phyloP scores from a whole-genome alignment of 805 yeast species.

The Torulaspora franciscae region DNA sequence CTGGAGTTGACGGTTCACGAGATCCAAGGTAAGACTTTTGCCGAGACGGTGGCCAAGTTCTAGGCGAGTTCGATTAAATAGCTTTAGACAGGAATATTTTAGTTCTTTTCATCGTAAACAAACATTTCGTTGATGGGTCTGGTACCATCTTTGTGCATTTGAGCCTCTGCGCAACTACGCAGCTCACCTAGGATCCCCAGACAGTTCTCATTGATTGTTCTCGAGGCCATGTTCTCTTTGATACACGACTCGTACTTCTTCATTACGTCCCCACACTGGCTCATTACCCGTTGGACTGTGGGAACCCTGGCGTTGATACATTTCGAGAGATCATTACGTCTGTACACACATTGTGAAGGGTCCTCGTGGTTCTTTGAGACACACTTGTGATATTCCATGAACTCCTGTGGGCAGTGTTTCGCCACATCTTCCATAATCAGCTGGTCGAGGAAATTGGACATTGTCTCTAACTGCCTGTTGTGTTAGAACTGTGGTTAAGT shows the following conservation, averaged over 20 bases:
- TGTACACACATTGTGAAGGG: constrained; percentile 46
- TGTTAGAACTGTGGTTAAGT: not conserved
- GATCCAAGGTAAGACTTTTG: constrained; percentile 65
- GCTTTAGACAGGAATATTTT: not conserved
- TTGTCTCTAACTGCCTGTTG: constrained; percentile 1
- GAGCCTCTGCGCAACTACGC: constrained; percentile 53
- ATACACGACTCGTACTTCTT: constrained; percentile 65
- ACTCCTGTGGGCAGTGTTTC: constrained; percentile 65
- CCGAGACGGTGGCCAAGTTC: constrained; percentile 38
- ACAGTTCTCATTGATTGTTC: constrained; percentile 48
- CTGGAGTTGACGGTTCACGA: constrained; percentile 60
- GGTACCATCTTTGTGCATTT: constrained; percentile 15
- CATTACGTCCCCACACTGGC: constrained; percentile 53
- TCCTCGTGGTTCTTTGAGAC: constrained; percentile 53
- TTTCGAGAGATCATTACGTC: constrained; percentile 52
- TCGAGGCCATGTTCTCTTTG: constrained; percentile 38
- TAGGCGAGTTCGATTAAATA: constrained; percentile 5
- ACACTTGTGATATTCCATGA: constrained; percentile 69
- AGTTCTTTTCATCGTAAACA: constrained; percentile 2
- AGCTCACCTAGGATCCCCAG: constrained; percentile 48
- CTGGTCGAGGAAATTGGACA: constrained; percentile 53
- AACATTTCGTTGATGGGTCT: constrained; percentile 23
- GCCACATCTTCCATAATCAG: constrained; percentile 76
- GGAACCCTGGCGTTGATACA: constrained; percentile 69
- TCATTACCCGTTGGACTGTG: constrained; percentile 62